These are phyloP conservation scores for Labyrinthula sp. DNA, from an alignment of 352 stramenopile genomes.

Conservation along the genomic window DNA sequence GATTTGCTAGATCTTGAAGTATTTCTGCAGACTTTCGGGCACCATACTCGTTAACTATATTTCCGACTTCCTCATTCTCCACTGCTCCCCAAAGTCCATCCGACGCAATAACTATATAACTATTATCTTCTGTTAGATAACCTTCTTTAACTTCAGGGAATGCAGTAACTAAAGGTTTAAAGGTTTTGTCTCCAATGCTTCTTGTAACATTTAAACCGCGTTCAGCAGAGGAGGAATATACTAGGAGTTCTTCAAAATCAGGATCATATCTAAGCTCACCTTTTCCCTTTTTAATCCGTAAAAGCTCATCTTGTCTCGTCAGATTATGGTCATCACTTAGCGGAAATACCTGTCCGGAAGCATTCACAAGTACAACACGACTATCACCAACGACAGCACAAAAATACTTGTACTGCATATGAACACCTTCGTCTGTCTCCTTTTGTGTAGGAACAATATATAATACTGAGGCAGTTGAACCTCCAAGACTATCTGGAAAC, in stretches of 20 bases:
- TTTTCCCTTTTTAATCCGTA: slow-evolving; percentile 56
- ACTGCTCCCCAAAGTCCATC: slow-evolving; percentile 74
- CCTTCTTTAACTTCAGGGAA: slow-evolving; percentile 44
- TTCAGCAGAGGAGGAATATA: slow-evolving; percentile 64
- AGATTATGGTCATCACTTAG: slow-evolving; percentile 69
- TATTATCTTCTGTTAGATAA: slow-evolving; percentile 37
- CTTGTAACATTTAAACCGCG: slow-evolving; percentile 68
- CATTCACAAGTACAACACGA: slow-evolving; percentile 58
- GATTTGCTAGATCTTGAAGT: too few relatives aligned
- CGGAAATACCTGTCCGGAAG: slow-evolving; percentile 43
- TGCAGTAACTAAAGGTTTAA: slow-evolving; percentile 67
- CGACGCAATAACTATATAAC: slow-evolving; percentile 56
- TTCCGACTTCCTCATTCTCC: slow-evolving; percentile 56
- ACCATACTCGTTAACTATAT: slow-evolving; percentile 46
- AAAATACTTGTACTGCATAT: slow-evolving; percentile 50
- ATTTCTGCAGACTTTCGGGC: too few relatives aligned
- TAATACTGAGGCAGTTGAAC: too few relatives aligned
- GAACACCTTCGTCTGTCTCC: slow-evolving; percentile 57
- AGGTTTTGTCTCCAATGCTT: slow-evolving; percentile 66
- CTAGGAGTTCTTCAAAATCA: slow-evolving; percentile 29
- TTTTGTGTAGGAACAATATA: slow-evolving; percentile 51
- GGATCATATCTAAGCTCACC: slow-evolving; percentile 66
- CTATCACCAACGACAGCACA: slow-evolving; percentile 66
- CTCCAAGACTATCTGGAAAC: slow-evolving; percentile 13
- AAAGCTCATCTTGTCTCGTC: slow-evolving; percentile 59